phyloP scores from a whole-genome alignment of 371 early-diverging fungal genomes.

The Dipsacomyces acuminosporus region DNA sequence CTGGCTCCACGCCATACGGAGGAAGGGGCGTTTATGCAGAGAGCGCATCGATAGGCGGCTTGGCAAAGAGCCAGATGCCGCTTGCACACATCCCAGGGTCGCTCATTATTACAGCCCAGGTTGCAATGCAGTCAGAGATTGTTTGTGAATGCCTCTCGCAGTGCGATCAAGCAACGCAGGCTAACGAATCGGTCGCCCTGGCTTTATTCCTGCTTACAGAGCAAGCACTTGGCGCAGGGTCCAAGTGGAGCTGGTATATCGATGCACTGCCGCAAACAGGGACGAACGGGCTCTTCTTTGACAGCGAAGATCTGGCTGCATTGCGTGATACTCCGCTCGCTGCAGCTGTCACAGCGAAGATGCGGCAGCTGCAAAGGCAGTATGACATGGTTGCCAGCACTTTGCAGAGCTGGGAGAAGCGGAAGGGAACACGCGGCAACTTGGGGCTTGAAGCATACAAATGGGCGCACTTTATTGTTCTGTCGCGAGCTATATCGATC shows the following conservation, averaged over 20 bases:
- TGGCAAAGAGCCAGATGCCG: background rate
- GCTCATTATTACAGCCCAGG: constrained; percentile 14
- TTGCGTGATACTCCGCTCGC: constrained; percentile 18
- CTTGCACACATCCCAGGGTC: constrained; percentile 13
- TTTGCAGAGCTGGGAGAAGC: constrained; percentile 8
- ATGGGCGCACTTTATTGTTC: constrained; percentile 22
- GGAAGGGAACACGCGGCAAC: background rate
- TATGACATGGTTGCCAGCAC: background rate
- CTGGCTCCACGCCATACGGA: background rate
- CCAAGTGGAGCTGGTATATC: constrained; percentile 24
- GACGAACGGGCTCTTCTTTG: constrained; percentile 11
- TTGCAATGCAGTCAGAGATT: constrained; percentile 9
- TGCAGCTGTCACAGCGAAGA: constrained; percentile 16
- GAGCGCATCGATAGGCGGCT: background rate
- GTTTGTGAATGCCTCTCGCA: constrained; percentile 7
- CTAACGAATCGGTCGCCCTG: constrained; percentile 6
- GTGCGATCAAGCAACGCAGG: background rate
- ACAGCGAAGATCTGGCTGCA: constrained; percentile 1
- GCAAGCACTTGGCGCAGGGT: constrained; percentile 10
- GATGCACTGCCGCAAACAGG: constrained; percentile 11
- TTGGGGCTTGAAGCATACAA: constrained; percentile 15
- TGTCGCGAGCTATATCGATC: constrained; percentile 28
- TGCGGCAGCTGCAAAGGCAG: constrained; percentile 14
- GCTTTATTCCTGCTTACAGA: constrained; percentile 24
- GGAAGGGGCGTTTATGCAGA: constrained; percentile 17